Conservation (phyloP, 345 rosid species). For the Eutrema japonicum region DNA sequence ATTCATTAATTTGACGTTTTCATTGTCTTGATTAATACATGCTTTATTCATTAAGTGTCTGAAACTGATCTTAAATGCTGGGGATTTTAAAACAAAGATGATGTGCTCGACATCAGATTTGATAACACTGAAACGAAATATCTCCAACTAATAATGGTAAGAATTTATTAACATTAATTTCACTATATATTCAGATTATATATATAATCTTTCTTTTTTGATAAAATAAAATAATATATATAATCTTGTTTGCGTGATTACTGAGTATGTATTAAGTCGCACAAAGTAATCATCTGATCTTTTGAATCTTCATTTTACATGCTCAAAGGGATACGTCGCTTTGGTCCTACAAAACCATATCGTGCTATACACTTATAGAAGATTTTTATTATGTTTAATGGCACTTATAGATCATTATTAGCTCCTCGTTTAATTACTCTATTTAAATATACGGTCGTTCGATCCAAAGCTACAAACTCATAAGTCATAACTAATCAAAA, state of each 20-base stretch:
- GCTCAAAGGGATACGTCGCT: constrained; percentile 13
- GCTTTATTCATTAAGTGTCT: too few species aligned
- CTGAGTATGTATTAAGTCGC: not conserved
- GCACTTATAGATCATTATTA: constrained; percentile 18
- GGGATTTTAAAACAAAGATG: too few species aligned
- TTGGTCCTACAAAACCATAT: constrained; percentile 26
- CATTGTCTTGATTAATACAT: not conserved
- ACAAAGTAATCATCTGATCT: constrained; percentile 18
- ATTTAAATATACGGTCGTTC: constrained; percentile 18
- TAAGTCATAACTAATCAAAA: constrained; percentile 22
- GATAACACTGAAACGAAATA: not conserved
- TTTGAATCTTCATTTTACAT: constrained; percentile 19
- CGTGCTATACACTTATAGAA: constrained; percentile 36
- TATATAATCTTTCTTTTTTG: too few species aligned
- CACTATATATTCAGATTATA: not conserved
- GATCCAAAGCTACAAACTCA: constrained; percentile 30
- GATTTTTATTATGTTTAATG: not conserved
- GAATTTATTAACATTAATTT: not conserved
- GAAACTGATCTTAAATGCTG: too few species aligned
- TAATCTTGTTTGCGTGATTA: constrained; percentile 15
- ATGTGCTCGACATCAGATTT: not conserved
- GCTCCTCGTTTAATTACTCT: constrained; percentile 10
- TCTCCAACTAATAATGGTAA: not conserved
- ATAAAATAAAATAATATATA: not conserved
- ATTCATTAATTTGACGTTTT: not conserved